A percentile compares a stretch with the other conserved stretches of the same genome.
phyloP scores from a whole-genome alignment of 169 alveolate genomes.

The Babesia ovis region DNA sequence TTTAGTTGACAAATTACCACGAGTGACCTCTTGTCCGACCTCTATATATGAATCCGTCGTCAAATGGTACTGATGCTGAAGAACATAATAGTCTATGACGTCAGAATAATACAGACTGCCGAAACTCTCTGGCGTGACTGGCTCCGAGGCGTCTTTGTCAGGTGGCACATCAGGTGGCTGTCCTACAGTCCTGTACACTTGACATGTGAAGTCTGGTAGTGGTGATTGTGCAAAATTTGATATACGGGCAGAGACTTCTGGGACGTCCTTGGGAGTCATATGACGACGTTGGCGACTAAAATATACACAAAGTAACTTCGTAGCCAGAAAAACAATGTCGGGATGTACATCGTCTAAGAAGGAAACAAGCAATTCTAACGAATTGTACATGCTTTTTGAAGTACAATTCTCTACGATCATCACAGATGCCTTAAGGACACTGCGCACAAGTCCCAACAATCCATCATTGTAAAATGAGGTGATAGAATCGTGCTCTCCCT shows the following conservation, averaged over 20 bases:
- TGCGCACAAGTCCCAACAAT: slow-evolving; percentile 49
- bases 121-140: not conserved
- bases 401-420: slow-evolving; percentile 73
- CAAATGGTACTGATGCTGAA: slow-evolving; percentile 24
- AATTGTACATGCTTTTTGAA: slow-evolving; percentile 73
- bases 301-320: slow-evolving; percentile 58
- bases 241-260: slow-evolving; percentile 31
- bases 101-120: slow-evolving; percentile 37
- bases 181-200: slow-evolving; percentile 3
- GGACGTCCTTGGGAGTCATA: slow-evolving; percentile 41
- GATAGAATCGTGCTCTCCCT: slow-evolving; percentile 27
- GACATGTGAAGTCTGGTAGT: slow-evolving; percentile 47
- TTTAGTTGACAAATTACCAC: slow-evolving; percentile 1
- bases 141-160: not conserved
- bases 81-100: slow-evolving; percentile 47
- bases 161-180: not conserved
- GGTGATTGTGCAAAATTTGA: slow-evolving; percentile 44
- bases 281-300: slow-evolving; percentile 51
- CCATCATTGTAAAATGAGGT: slow-evolving; percentile 15
- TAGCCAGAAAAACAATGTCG: slow-evolving; percentile 59
- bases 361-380: slow-evolving; percentile 67
- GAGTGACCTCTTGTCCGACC: slow-evolving; percentile 23
- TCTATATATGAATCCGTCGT: slow-evolving; percentile 41
- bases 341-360: slow-evolving; percentile 61
- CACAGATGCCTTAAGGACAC: slow-evolving; percentile 69